Evolutionary conservation across 495 filamentous ascomycete species (phyloP), one percentile per base, ranked within the genome.

Genomic region (Aspergillus homomorphus): DNA sequence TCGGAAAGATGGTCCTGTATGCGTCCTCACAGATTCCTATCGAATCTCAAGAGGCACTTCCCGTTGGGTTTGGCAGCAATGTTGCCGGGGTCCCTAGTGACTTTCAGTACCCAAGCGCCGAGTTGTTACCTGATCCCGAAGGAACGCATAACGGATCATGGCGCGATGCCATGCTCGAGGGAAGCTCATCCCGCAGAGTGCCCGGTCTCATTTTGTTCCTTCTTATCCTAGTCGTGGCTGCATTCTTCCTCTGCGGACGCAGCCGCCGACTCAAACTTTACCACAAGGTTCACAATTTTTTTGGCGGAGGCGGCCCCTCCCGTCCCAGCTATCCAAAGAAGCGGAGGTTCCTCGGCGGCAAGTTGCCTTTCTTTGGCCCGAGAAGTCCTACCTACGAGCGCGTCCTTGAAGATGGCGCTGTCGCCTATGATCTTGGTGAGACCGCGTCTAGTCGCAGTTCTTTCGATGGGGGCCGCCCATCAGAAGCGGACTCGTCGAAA

Each of bases 1-100:
- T 99, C 0, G 94, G 94, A 3, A 96, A 96, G 72, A 97, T 98
- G 80, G 86, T 98, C n/a, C 83, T 99, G 20, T 99, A 98, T 63
- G 94, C 93, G 0, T 86, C 94, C 7, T 92, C 90, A 6, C 90
- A 97, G 70, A 80, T 98, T 16, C 87, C 88, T 0, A 80, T 89
- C 0, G 74, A 79, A 12, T 73, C 75, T 2, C 73, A 80, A 26
- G 78, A 86, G 50, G 71, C 76, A 7, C 76, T 89, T 6, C 89
- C 90, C 0, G 95, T 99, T 9, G 94, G 94, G 1, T 98, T 98
- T 66, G 94, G 94, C 44, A 88, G 82, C 75, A 98, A 99, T 66
- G 67, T 75, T 53, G 74, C 79, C 14, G 82, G 79, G 7, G 76
- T 89, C 4, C 89, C 92, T 3, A 52, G 71, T 1, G 90, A 96